Base-by-base conservation (phyloP, 2,329 filamentous ascomycete genomes). In the Ascochyta pisi region DNA sequence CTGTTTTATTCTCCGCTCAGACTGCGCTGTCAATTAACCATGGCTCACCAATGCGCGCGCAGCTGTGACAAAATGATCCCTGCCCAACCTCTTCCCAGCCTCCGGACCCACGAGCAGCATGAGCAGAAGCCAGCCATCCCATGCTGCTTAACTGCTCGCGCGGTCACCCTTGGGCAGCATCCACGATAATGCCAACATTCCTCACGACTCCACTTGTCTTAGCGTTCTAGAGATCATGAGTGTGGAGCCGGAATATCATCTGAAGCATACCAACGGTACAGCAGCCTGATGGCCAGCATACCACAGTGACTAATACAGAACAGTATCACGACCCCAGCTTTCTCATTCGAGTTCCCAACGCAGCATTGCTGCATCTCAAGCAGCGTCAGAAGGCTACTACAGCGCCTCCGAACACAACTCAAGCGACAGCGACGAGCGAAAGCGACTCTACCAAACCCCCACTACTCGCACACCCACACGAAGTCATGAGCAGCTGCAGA, bases 381-480 rank as follows among this genome's bases (percentile, higher is more conserved):
- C 79, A 34, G 80, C 80, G 26, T 79, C 77, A 22, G 79, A 82
- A 66, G 79, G 81, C 67, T 83, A 81, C 74, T 82, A 80, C 70
- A 81, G 78, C 55, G 68, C 81, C 51, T 78, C 77, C 38, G 76
- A 76, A 49, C 65, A 70, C 47, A 57, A 66, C 23, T 78, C 77
- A 45, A 76, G 68, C 63, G 70, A 68, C 50, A 70, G 67, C 62
- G 70, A 74, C 67, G 71, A 69, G 27, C 68, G 64, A 43, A 68
- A 60, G 56, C 65, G 59, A 49, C 55, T 61, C 46, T 73, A 71
- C 60, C 65, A 65, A 43, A 77, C 73, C 22, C 73, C 74, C 35
- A 73, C 74, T 27, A 75, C 74, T 8, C 69, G 68, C 42, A 69
- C 74, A 22, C 75, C 75, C 29, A 60, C 66, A 44, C 66, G 69